Base-by-base conservation (phyloP, 495 filamentous ascomycete genomes). In the Aspergillus sclerotiicarbonarius region DNA sequence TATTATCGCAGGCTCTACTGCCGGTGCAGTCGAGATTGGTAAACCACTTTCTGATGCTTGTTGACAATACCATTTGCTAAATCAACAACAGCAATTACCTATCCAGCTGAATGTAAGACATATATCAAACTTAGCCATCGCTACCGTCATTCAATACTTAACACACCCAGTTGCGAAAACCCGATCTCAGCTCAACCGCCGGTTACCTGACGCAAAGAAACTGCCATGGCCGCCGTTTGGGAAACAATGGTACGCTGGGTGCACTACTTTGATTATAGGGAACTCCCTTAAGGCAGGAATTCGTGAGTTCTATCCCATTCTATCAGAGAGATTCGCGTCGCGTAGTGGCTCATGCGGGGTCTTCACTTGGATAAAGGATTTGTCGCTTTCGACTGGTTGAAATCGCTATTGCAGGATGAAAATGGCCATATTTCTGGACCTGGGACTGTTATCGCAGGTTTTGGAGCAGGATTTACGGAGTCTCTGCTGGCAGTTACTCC, bases 171-270 rank as follows among this genome's bases (percentile, higher is more conserved):
- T 98, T 72, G 94, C 93, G 56, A 98, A 98, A 75, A 98, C 94
- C 46, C 81, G 94, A 54, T 89, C 89, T 53, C 94, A 98, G 71
- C 88, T 98, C 64, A 98, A 98, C 65, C 87, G 89, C 63, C 84
- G 86, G 70, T 76, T 98, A 65, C 76, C 88, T 25, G 85, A 88
- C 55, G 85, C 85, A 44, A 76, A 92, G 75, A 96, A 94, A 76
- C 82, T 96, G n/a, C 91, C 92, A 46, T 97, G 90, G 89, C 94
- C 94, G 32, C 90, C 90, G 25, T 98, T 98, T 62, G 95, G 95
- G 31, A 77, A 71, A 55, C 92, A 96, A 65, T 98, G 94, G 94
- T 98, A 98, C 69, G 94, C 94, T 35, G 94, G 94, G 35, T 98
- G 94, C 76, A 98, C 94, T 19, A 97, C 94, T 21, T 76, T 98